These are phyloP conservation scores for Zanthoxylum bungeanum DNA, from an alignment of 345 rosid species.

Conservation along the genomic window DNA sequence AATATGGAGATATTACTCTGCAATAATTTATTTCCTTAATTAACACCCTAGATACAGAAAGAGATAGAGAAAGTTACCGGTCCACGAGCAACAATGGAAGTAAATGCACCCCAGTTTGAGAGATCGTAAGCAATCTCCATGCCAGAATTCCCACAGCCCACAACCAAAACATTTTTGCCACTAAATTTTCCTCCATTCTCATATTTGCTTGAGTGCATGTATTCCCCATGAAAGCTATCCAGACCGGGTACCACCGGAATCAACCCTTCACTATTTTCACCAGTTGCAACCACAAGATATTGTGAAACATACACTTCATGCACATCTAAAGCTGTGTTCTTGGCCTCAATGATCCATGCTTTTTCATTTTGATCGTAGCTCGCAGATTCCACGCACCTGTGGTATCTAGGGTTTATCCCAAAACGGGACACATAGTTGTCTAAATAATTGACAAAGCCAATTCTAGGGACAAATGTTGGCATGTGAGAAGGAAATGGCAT, in stretches of 20 bases:
- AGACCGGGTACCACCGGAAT: constrained; percentile 40
- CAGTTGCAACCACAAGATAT: constrained; percentile 50
- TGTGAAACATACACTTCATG: constrained; percentile 29
- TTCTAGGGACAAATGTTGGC: constrained; percentile 44
- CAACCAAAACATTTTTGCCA: constrained; percentile 45
- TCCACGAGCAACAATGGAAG: constrained; percentile 41
- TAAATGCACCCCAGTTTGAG: constrained; percentile 27
- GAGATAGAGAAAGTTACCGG: constrained; percentile 26
- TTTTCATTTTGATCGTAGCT: not conserved
- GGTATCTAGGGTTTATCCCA: constrained; percentile 24
- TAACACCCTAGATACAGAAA: not conserved
- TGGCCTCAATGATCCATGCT: constrained; percentile 39
- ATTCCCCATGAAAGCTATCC: constrained; percentile 35
- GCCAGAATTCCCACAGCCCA: constrained; percentile 65
- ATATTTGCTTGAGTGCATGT: constrained; percentile 43
- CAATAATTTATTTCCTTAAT: not conserved
- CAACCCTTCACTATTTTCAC: constrained; percentile 40
- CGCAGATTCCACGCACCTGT: constrained; percentile 27
- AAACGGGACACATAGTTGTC: constrained; percentile 44
- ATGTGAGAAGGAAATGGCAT: constrained; percentile 28
- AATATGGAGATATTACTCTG: too few relatives aligned
- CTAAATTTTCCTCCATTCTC: constrained; percentile 24
- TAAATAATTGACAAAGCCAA: constrained; percentile 39
- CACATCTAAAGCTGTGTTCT: not conserved
- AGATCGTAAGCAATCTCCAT: constrained; percentile 64